Conservation (phyloP, 192 early-diverging fungal genomes). For the Gamsiella multidivaricata region DNA sequence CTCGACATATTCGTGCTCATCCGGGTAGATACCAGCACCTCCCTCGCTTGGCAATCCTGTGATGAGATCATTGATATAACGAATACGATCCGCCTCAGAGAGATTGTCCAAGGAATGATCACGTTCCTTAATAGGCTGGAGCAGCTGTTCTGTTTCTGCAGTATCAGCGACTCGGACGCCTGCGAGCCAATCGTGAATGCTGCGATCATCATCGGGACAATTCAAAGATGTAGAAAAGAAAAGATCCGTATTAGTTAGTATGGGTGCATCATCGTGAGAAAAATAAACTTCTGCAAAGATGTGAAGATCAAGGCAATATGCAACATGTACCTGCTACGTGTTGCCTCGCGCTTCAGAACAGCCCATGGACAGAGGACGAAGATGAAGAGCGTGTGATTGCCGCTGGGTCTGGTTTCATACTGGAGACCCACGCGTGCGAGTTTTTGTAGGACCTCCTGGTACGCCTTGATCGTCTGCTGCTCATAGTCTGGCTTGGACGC, state of each 20-base stretch:
- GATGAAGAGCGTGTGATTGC: constrained; percentile 66
- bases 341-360: constrained; percentile 61
- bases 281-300: neutral
- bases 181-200: constrained; percentile 78
- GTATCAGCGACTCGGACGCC: constrained; percentile 67
- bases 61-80: constrained; percentile 72
- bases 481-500: constrained; percentile 33
- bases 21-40: constrained; percentile 70
- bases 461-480: constrained; percentile 54
- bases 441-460: constrained; percentile 63
- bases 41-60: constrained; percentile 65
- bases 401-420: constrained; percentile 69
- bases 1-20: constrained; percentile 65
- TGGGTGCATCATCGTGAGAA: too few relatives aligned
- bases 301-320: neutral
- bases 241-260: neutral
- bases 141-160: constrained; percentile 23
- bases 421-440: constrained; percentile 70
- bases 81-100: constrained; percentile 65
- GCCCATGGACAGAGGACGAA: constrained; percentile 74
- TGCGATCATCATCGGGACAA: too few relatives aligned
- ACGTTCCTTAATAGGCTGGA: constrained; percentile 28
- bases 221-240: neutral
- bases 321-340: constrained; percentile 47
- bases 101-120: constrained; percentile 38